A percentile compares a stretch with the other conserved stretches of the same genome.
Evolutionary conservation across 768 basidiomycete genomes (phyloP).

Genomic region (Panaeolus cyanescens): DNA sequence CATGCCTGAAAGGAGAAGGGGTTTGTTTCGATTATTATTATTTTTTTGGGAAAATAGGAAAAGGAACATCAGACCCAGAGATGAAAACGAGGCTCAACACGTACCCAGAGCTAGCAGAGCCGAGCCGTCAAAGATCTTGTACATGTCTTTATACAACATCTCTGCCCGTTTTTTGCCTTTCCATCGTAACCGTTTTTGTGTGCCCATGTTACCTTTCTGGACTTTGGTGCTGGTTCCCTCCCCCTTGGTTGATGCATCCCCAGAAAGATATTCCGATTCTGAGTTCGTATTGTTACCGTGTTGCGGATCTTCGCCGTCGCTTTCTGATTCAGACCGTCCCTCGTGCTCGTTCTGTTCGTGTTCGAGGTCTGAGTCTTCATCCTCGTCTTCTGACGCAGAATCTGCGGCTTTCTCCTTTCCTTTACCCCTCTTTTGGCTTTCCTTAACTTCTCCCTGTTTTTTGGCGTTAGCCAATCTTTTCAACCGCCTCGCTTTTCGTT

Average conservation of each 20-base stretch:
- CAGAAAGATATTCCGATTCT: not conserved
- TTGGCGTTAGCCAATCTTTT: slow-evolving; percentile 6
- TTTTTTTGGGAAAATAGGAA: not conserved
- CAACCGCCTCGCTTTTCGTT: slow-evolving; percentile 14
- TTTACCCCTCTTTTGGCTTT: not conserved
- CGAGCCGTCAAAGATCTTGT: slow-evolving; percentile 71
- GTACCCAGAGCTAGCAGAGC: slow-evolving; percentile 73
- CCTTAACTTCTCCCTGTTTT: too few relatives aligned
- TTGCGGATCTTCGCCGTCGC: slow-evolving; percentile 19
- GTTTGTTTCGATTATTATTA: not conserved
- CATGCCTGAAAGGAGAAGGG: slow-evolving; percentile 49
- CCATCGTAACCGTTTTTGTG: slow-evolving; percentile 9
- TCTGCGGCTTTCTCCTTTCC: slow-evolving; percentile 6
- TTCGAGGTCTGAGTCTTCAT: not conserved
- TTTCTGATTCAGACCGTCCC: slow-evolving; percentile 9
- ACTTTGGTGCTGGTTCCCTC: slow-evolving; percentile 11
- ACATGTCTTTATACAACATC: slow-evolving; percentile 60
- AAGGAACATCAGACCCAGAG: not conserved
- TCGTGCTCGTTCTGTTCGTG: not conserved
- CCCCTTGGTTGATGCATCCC: slow-evolving; percentile 10
- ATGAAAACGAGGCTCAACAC: slow-evolving; percentile 14
- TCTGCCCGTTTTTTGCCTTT: slow-evolving; percentile 17
- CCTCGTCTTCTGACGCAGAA: not conserved
- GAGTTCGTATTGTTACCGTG: slow-evolving; percentile 14
- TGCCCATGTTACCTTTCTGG: slow-evolving; percentile 8